These are phyloP conservation scores for Colletotrichum melonis DNA, from an alignment of 2,329 filamentous ascomycete genomes.

Conservation along the genomic window DNA sequence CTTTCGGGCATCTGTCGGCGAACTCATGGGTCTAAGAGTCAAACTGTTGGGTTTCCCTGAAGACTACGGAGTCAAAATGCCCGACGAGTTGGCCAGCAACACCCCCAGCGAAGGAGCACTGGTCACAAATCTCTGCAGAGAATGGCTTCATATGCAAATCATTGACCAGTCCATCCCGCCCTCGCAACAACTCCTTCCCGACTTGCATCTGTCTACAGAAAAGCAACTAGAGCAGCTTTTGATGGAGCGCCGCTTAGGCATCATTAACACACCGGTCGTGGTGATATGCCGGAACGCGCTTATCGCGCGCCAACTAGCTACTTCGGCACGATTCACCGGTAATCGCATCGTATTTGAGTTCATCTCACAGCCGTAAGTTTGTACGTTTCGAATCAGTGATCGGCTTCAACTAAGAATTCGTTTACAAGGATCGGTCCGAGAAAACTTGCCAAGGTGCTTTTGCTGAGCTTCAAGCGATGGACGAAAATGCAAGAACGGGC, in stretches of 20 bases:
- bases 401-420: background rate
- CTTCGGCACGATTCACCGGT: constrained; percentile 36
- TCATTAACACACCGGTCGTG: constrained; percentile 35
- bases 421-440: constrained; percentile 47
- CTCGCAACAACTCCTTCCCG: constrained; percentile 34
- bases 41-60: constrained; percentile 39
- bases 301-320: constrained; percentile 41
- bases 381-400: accelerated
- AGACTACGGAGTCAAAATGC: background rate
- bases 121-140: constrained; percentile 42
- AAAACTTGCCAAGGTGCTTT: constrained; percentile 48
- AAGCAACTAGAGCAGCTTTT: constrained; percentile 21
- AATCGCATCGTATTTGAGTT: constrained; percentile 46
- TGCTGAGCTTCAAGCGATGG: constrained; percentile 43
- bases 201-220: constrained; percentile 41
- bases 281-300: constrained; percentile 48
- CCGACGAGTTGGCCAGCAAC: constrained; percentile 8
- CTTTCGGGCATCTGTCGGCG: constrained; percentile 43
- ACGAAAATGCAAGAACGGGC: constrained; percentile 17
- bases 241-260: background rate
- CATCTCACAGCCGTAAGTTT: constrained; percentile 50
- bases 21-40: constrained; percentile 46
- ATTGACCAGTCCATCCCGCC: constrained; percentile 26
- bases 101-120: constrained; percentile 35
- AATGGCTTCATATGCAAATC: constrained; percentile 48